phyloP scores from a whole-genome alignment of 768 basidiomycete species.

The Calocybe indica region DNA sequence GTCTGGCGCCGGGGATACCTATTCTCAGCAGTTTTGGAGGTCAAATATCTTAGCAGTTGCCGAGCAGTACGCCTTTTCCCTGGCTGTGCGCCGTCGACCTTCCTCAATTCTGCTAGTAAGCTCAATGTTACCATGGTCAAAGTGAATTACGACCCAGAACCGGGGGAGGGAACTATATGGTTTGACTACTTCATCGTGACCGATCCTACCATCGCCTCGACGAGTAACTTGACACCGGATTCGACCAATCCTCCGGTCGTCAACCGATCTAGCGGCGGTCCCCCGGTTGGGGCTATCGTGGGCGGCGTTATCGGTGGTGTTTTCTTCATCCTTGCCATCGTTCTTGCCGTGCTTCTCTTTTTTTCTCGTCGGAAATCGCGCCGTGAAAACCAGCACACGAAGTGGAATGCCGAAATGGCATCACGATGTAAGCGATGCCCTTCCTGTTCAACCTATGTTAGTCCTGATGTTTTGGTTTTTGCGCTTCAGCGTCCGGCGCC shows the following conservation, averaged over 20 bases:
- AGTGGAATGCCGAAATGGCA: background rate
- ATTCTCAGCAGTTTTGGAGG: constrained; percentile 29
- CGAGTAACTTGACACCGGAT: constrained; percentile 3
- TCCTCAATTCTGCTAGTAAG: constrained; percentile 12
- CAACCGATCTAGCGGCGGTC: constrained; percentile 2
- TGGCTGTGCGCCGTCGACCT: background rate
- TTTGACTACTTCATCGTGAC: constrained; percentile 32
- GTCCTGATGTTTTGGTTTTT: background rate
- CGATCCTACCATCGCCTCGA: constrained; percentile 16
- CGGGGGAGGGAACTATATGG: constrained; percentile 34
- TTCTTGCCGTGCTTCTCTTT: constrained; percentile 5
- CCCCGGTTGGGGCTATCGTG: constrained; percentile 18
- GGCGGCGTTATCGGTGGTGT: constrained; percentile 24
- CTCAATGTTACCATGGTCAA: constrained; percentile 29
- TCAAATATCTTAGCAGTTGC: constrained; percentile 17
- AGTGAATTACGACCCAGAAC: constrained; percentile 16
- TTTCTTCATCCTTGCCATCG: constrained; percentile 9
- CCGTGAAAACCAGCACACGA: constrained; percentile 1
- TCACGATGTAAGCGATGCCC: background rate
- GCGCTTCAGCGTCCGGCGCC: background rate
- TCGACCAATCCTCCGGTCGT: constrained; percentile 3
- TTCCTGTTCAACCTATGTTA: background rate
- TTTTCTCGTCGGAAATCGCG: constrained; percentile 17
- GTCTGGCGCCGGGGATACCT: constrained; percentile 20
- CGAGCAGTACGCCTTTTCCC: constrained; percentile 22